Conservation (phyloP, 495 filamentous ascomycete genomes). For the Aspergillus panamensis region DNA sequence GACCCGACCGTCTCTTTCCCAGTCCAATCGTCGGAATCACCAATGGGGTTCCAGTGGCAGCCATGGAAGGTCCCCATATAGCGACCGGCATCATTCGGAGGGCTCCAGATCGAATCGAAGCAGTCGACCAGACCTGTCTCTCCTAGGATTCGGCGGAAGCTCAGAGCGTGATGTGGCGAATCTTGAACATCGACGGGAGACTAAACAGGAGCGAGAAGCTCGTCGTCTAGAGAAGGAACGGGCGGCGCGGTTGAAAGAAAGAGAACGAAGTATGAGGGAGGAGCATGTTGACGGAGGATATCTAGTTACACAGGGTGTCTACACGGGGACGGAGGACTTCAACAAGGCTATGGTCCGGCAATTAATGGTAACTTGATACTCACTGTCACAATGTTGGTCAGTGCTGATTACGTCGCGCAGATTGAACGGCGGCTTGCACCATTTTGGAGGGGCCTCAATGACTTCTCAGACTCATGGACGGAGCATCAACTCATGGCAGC, state of each 20-base stretch:
- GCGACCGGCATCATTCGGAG: constrained; percentile 37
- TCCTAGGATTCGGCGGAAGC: constrained; percentile 50
- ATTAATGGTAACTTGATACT: constrained; percentile 64
- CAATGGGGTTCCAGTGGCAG: constrained; percentile 38
- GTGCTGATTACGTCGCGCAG: constrained; percentile 41
- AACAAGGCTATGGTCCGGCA: constrained; percentile 87
- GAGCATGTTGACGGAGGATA: constrained; percentile 94
- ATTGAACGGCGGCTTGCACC: constrained; percentile 90
- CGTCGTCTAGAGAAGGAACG: constrained; percentile 81
- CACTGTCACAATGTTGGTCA: background rate
- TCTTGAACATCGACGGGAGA: constrained; percentile 67
- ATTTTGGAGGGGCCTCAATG: constrained; percentile 91
- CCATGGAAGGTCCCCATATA: constrained; percentile 34
- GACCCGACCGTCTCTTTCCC: constrained; percentile 38
- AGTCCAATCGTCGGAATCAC: constrained; percentile 31
- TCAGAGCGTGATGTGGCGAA: constrained; percentile 40
- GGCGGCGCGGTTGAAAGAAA: constrained; percentile 66
- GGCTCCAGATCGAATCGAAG: constrained; percentile 44
- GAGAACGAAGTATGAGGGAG: constrained; percentile 88
- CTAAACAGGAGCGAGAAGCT: constrained; percentile 86
- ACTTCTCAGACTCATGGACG: constrained; percentile 84
- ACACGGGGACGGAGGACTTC: constrained; percentile 89
- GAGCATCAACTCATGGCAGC: constrained; percentile 92
- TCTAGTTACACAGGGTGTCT: constrained; percentile 89
- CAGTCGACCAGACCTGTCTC: constrained; percentile 54